These are phyloP conservation scores for Byssothecium circinans DNA, from an alignment of 2,329 filamentous ascomycete species.

Conservation along the genomic window DNA sequence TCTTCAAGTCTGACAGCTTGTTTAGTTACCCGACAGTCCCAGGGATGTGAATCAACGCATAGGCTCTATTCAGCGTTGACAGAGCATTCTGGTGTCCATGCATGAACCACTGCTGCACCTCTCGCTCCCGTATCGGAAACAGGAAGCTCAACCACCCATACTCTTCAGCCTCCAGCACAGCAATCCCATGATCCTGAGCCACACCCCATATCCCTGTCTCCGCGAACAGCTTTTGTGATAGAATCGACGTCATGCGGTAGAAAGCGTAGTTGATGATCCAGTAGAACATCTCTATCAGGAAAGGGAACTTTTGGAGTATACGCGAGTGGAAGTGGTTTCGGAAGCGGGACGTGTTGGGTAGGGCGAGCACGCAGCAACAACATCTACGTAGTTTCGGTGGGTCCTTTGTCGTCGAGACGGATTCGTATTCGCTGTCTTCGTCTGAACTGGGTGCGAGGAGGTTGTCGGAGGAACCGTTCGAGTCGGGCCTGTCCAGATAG, in stretches of 20 bases:
- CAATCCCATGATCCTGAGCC: constrained; percentile 58
- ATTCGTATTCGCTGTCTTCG: constrained; percentile 42
- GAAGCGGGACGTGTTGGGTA: constrained; percentile 65
- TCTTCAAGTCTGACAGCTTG: neutral
- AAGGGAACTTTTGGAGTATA: constrained; percentile 68
- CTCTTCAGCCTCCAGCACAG: constrained; percentile 59
- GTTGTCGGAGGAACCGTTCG: constrained; percentile 44
- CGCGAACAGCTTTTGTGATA: constrained; percentile 56
- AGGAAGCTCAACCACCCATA: constrained; percentile 53
- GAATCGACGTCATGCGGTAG: constrained; percentile 61
- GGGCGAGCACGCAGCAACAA: constrained; percentile 55
- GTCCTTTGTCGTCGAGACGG: constrained; percentile 42
- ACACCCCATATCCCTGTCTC: constrained; percentile 58
- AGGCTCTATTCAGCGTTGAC: constrained; percentile 60
- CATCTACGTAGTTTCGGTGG: constrained; percentile 55
- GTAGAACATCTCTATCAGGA: constrained; percentile 74
- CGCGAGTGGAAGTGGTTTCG: constrained; percentile 62
- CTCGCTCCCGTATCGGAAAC: constrained; percentile 56
- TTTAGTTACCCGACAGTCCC: constrained; percentile 58
- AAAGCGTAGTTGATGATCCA: constrained; percentile 68
- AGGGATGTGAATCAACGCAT: constrained; percentile 63
- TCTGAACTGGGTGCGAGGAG: constrained; percentile 43
- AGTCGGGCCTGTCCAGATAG: constrained; percentile 39
- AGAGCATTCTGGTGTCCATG: constrained; percentile 56
- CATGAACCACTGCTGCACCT: constrained; percentile 61